These are phyloP conservation scores for Tuber borchii DNA, from an alignment of 495 filamentous ascomycete species.

Conservation along the genomic window DNA sequence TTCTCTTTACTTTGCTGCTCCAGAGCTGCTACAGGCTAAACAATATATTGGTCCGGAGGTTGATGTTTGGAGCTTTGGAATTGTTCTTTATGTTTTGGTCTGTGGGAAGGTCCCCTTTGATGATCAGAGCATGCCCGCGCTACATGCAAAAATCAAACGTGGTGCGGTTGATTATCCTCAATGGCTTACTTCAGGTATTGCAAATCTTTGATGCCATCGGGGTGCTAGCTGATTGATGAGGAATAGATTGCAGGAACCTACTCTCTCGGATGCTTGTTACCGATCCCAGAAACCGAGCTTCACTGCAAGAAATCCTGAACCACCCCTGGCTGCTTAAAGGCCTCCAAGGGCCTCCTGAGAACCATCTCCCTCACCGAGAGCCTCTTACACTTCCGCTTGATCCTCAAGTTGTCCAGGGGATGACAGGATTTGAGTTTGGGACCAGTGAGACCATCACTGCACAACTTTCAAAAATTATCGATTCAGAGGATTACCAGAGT, in stretches of 20 bases:
- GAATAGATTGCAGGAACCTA: conserved; percentile 80
- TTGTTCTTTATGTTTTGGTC: conserved; percentile 96
- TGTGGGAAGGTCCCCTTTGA: conserved; percentile 99
- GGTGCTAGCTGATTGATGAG: conserved; percentile 9
- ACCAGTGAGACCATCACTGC: conserved; percentile 69
- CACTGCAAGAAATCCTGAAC: conserved; percentile 83
- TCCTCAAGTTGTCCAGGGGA: conserved; percentile 71
- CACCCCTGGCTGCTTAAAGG: conserved; percentile 98
- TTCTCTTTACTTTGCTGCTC: conserved; percentile 95
- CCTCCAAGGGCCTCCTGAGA: conserved; percentile 77
- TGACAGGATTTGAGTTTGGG: conserved; percentile 98
- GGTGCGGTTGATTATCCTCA: conserved; percentile 91
- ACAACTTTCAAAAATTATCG: conserved; percentile 75
- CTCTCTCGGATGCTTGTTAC: conserved; percentile 96
- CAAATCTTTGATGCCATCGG: conserved; percentile 16
- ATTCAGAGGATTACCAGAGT: conserved; percentile 84
- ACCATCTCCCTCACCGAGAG: conserved; percentile 76
- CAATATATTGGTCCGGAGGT: conserved; percentile 96
- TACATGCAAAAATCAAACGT: conserved; percentile 99
- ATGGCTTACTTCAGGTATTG: conserved; percentile 74
- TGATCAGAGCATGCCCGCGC: conserved; percentile 96
- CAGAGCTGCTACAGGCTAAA: conserved; percentile 85
- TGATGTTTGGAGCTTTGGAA: conserved; percentile 98
- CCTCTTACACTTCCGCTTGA: conserved; percentile 81
- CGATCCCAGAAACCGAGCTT: conserved; percentile 80